phyloP scores from a whole-genome alignment of 192 early-diverging fungal genomes.

The Powellomyces hirtus region DNA sequence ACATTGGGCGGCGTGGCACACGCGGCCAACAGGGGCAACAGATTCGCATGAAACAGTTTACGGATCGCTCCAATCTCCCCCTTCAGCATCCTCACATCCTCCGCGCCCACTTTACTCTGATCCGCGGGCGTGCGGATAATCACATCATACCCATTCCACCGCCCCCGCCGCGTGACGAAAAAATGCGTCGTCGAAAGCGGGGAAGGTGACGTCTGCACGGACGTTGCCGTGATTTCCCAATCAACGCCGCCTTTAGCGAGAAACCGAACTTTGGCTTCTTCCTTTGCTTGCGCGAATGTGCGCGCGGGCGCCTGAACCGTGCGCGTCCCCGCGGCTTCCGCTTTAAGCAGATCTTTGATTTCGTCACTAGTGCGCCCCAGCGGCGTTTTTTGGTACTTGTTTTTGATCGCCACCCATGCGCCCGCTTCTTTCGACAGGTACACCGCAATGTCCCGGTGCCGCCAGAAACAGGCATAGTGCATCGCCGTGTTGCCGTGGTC shows the following conservation, averaged over 20 bases:
- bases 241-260: slow-evolving; percentile 26
- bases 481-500: slow-evolving; percentile 60
- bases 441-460: slow-evolving; percentile 35
- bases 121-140: slow-evolving; percentile 28
- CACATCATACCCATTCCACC: slow-evolving; percentile 37
- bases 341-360: slow-evolving; percentile 21
- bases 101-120: slow-evolving; percentile 20
- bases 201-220: slow-evolving; percentile 17
- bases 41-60: slow-evolving; percentile 38
- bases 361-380: slow-evolving; percentile 33
- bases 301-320: slow-evolving; percentile 16
- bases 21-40: slow-evolving; percentile 33
- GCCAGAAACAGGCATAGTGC: slow-evolving; percentile 57
- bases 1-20: slow-evolving; percentile 41
- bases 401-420: slow-evolving; percentile 32
- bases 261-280: slow-evolving; percentile 37
- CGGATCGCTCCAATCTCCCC: slow-evolving; percentile 10
- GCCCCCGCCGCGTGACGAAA: slow-evolving; percentile 28
- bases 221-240: slow-evolving; percentile 39
- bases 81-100: slow-evolving; percentile 5
- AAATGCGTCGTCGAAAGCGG: neutral
- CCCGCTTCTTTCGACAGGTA: slow-evolving; percentile 25
- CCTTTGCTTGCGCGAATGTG: slow-evolving; percentile 29
- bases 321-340: slow-evolving; percentile 4
- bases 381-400: slow-evolving; percentile 45